These are phyloP conservation scores for Lithospermum erythrorhizon DNA, from an alignment of 257 asterid species.

Conservation along the genomic window DNA sequence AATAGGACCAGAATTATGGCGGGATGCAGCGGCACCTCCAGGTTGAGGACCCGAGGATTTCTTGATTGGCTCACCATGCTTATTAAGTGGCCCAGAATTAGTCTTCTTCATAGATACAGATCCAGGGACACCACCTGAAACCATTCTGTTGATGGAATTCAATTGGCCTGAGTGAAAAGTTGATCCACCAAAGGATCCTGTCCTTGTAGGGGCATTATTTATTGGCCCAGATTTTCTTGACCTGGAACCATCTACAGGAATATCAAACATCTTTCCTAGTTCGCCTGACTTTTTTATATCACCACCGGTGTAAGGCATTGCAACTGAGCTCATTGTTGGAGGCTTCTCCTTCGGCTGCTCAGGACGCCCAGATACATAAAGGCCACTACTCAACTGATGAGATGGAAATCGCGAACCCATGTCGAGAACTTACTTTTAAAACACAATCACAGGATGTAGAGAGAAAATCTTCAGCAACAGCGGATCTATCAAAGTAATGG, in stretches of 20 bases:
- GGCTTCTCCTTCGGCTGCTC: constrained; percentile 54
- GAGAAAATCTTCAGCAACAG: constrained; percentile 5
- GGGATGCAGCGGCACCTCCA: constrained; percentile 39
- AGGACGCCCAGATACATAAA: constrained; percentile 70
- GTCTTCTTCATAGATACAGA: constrained; percentile 54
- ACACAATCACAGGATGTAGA: constrained; percentile 11
- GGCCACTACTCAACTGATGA: constrained; percentile 69
- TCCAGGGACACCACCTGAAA: constrained; percentile 28
- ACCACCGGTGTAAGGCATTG: constrained; percentile 83
- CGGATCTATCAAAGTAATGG: not conserved
- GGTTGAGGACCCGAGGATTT: constrained; percentile 60
- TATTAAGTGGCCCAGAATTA: constrained; percentile 55
- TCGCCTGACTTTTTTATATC: constrained; percentile 80
- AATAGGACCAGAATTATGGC: constrained; percentile 59
- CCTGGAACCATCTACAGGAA: constrained; percentile 44
- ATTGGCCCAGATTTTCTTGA: constrained; percentile 63
- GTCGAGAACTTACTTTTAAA: not conserved
- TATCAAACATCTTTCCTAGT: constrained; percentile 72
- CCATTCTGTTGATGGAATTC: constrained; percentile 32
- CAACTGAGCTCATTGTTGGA: constrained; percentile 48
- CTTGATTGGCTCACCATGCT: constrained; percentile 58
- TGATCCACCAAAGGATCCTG: constrained; percentile 49
- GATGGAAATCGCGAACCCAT: constrained; percentile 80
- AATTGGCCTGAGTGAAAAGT: constrained; percentile 50
- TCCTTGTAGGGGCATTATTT: constrained; percentile 44